phyloP scores from a whole-genome alignment of 768 basidiomycete species.

The Termitomyces sp. region DNA sequence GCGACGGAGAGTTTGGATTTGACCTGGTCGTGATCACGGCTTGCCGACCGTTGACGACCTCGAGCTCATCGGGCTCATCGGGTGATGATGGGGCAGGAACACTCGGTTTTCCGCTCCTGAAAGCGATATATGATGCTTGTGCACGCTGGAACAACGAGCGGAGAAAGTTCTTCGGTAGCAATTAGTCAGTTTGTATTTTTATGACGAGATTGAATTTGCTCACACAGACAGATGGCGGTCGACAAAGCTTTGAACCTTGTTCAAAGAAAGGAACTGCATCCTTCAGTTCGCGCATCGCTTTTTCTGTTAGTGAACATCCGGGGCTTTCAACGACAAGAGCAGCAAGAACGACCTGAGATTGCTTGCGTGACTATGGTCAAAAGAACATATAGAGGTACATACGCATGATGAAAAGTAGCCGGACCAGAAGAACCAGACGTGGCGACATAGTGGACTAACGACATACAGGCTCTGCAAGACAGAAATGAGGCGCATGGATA shows the following conservation, averaged over 20 bases:
- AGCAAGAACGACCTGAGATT: constrained; percentile 35
- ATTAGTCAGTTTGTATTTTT: background rate
- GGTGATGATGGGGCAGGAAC: constrained; percentile 3
- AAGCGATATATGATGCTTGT: constrained; percentile 21
- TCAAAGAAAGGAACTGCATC: constrained; percentile 33
- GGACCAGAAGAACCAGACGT: constrained; percentile 49
- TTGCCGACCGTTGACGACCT: constrained; percentile 29
- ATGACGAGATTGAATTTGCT: constrained; percentile 4
- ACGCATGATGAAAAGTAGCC: constrained; percentile 44
- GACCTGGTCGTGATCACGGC: constrained; percentile 25
- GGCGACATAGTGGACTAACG: constrained; percentile 27
- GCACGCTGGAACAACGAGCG: constrained; percentile 32
- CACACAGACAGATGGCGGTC: constrained; percentile 31
- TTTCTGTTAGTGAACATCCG: constrained; percentile 31
- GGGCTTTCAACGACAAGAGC: constrained; percentile 42
- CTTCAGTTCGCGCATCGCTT: constrained; percentile 34
- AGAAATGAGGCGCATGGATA: constrained; percentile 36
- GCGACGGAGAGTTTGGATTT: constrained; percentile 23
- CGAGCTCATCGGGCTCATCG: constrained; percentile 27
- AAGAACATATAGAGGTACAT: background rate
- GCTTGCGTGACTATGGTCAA: background rate
- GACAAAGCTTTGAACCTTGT: constrained; percentile 32
- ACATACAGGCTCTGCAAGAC: constrained; percentile 30
- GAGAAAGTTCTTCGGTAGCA: constrained; percentile 25
- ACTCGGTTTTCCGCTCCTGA: constrained; percentile 16